Base-by-base conservation (phyloP, 2,329 filamentous ascomycete genomes). In the Neocatenulostroma microsporum region DNA sequence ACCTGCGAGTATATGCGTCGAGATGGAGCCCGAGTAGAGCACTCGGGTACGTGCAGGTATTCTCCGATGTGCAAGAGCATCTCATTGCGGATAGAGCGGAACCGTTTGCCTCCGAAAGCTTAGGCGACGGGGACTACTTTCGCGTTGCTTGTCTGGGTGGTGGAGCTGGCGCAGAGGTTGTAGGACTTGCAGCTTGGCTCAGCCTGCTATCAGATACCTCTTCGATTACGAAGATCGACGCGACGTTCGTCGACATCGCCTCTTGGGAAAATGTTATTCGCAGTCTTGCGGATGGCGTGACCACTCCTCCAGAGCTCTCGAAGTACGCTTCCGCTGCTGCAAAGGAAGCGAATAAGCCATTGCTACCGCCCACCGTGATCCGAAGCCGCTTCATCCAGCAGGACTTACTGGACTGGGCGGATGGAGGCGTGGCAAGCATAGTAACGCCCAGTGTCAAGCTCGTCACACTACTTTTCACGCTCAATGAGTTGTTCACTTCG, bases 401-500 rank as follows among this genome's bases (percentile, higher is more conserved):
- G 19, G 73, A 80, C 50, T 54, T 77, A 3, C 62, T 80, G 1
- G 51, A 54, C 2, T 50, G 64, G 8, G 48, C 62, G 0, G 53
- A 63, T 3, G 43, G 55, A 1, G 53, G 60, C 3, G 45, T 75
- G 1, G 35, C 46, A 5, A 39, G 47, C 0, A 24, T 62, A 5
- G 48, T 63, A 5, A 21, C 50, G 11, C 26, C 26, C 8, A 44
- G 46, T 5, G 54, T 58, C 1, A 47, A 60, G 21, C 47, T 95
- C 1, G 68, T 94, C 11, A 94, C 88, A 0, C 64, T 96, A 10
- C 76, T 96, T 63, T 98, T 96, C 68, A 95, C 89, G 0, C 73
- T 96, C 30, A 96, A 96, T 60, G 91, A 98, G 63, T 77, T 98
- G 0, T 96, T 95, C 66, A 82, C 84, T 0, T 69, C 76, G 0